These are phyloP conservation scores for Talaromyces pinophilus DNA, from an alignment of 2,329 filamentous ascomycete species.

Conservation along the genomic window DNA sequence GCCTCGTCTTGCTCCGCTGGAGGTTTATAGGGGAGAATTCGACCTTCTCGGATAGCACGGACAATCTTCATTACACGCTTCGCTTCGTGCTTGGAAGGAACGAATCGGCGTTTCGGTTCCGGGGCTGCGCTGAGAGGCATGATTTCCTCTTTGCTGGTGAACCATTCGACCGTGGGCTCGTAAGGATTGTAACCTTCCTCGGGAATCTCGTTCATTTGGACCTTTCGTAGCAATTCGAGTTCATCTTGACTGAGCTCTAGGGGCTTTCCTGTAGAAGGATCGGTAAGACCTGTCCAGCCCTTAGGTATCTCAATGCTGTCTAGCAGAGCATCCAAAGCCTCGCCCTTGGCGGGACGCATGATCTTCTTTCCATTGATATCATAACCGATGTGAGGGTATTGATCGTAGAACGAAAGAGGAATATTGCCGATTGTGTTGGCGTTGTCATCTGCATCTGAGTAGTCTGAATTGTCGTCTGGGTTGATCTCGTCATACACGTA, in stretches of 20 bases:
- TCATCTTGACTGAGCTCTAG: conserved; percentile 85
- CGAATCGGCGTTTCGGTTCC: conserved; percentile 91
- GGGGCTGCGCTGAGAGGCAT: conserved; percentile 95
- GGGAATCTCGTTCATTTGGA: conserved; percentile 85
- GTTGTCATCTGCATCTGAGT: conserved; percentile 76
- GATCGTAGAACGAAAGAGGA: conserved; percentile 90
- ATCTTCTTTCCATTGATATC: conserved; percentile 99
- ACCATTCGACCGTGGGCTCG: conserved; percentile 91
- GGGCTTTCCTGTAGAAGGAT: conserved; percentile 90
- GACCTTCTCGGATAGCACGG: conserved; percentile 88
- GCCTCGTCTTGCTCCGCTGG: conserved; percentile 68
- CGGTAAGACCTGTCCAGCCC: conserved; percentile 94
- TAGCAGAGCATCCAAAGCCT: conserved; percentile 87
- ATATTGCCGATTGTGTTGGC: conserved; percentile 95
- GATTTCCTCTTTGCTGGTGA: conserved; percentile 82
- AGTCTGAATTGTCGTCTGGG: conserved; percentile 93
- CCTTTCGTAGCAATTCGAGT: conserved; percentile 79
- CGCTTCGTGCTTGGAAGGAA: conserved; percentile 95
- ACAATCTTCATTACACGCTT: conserved; percentile 98
- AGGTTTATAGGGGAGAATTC: conserved; percentile 86
- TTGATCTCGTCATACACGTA: conserved; percentile 95
- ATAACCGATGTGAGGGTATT: conserved; percentile 97
- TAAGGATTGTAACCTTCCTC: conserved; percentile 92
- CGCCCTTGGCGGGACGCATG: conserved; percentile 89
- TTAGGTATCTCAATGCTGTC: conserved; percentile 97